A percentile compares a stretch with the other conserved stretches of the same genome.
Evolutionary conservation across 495 filamentous ascomycete species (phyloP).

Genomic region (Darksidea phi): DNA sequence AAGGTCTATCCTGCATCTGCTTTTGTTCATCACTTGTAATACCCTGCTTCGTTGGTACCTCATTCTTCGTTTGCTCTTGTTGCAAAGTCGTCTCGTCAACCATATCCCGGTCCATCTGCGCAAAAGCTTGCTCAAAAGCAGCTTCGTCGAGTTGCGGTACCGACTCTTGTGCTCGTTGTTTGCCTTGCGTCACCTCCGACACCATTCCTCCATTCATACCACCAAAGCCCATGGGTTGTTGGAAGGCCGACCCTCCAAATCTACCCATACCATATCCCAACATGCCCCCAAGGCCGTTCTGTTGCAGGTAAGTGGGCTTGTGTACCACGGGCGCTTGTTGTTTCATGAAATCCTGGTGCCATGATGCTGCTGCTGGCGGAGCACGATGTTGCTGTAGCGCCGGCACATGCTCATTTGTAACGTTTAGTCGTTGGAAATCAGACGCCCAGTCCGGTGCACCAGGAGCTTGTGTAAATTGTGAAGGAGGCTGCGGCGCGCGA

Average conservation of each 20-base stretch:
- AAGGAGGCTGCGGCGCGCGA: constrained; percentile 6
- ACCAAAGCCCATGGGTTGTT: constrained; percentile 1
- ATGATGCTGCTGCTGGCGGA: constrained; percentile 35
- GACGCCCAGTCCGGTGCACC: constrained; percentile 40
- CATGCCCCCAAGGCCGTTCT: constrained; percentile 20
- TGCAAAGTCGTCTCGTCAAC: background rate
- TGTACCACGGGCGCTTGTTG: constrained; percentile 20
- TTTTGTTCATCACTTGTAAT: no score
- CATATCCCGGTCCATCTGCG: constrained; percentile 40
- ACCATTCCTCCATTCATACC: constrained; percentile 2
- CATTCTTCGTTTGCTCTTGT: no score
- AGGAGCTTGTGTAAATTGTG: constrained; percentile 30
- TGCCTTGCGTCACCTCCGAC: constrained; percentile 28
- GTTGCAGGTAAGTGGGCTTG: constrained; percentile 7
- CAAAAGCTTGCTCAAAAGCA: constrained; percentile 65
- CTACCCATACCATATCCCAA: constrained; percentile 24
- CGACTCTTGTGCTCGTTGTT: constrained; percentile 28
- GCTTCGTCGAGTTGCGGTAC: constrained; percentile 54
- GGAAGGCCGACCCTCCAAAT: constrained; percentile 14
- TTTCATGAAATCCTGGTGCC: constrained; percentile 41
- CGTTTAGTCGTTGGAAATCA: constrained; percentile 44
- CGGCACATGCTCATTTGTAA: constrained; percentile 29
- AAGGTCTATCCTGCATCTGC: no score
- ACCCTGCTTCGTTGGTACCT: no score
- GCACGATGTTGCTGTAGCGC: constrained; percentile 31